Evolutionary conservation across 345 rosid species (phyloP).

Genomic region (Corchorus capsularis): DNA sequence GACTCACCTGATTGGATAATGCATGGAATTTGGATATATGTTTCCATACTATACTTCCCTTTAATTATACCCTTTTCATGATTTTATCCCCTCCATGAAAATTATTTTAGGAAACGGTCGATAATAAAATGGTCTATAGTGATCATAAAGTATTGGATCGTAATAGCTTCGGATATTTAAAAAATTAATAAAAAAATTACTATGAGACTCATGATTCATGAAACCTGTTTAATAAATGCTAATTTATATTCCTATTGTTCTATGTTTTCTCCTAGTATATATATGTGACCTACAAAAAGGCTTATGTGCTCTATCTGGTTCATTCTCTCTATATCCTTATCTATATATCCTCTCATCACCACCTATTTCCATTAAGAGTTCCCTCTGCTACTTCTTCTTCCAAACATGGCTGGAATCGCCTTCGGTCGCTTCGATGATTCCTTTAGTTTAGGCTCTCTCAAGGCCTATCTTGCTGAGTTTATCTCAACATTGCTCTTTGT

Average conservation of each 20-base stretch:
- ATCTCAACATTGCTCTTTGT: conserved; percentile 94
- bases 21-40: no score
- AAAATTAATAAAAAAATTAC: not conserved
- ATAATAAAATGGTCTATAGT: no score
- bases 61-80: not conserved
- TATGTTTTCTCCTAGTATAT: not conserved
- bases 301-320: not conserved
- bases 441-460: conserved; percentile 75
- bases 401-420: conserved; percentile 49
- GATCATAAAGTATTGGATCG: no score
- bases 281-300: conserved; percentile 14
- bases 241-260: not conserved
- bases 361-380: not conserved
- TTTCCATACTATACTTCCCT: no score
- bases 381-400: not conserved
- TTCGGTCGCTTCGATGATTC: conserved; percentile 87
- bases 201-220: not conserved
- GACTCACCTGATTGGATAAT: not conserved
- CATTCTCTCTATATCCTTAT: not conserved
- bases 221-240: not conserved
- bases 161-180: no score
- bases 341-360: not conserved
- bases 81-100: not conserved
- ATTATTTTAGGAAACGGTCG: no score
- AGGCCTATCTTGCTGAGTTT: conserved; percentile 88